Percentiles rank a stretch among this genome's conserved stretches.
phyloP scores from a whole-genome alignment of 1,284 basidiomycete genomes.

The Gomphus sp. region DNA sequence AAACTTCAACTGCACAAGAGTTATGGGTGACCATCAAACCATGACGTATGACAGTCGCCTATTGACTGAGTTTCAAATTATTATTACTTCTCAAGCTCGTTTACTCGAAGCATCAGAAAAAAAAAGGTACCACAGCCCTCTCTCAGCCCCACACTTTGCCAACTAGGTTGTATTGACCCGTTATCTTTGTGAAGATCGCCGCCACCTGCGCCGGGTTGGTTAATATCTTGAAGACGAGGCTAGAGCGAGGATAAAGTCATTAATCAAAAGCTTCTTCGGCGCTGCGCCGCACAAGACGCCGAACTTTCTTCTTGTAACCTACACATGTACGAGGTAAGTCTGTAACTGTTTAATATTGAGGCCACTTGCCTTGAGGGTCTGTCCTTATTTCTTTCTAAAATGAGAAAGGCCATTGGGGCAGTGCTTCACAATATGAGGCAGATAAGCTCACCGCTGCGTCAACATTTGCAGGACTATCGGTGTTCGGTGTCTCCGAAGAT shows the following conservation, averaged over 20 bases:
- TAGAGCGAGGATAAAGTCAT: neutral
- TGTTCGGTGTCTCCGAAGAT: constrained; percentile 87
- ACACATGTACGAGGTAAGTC: constrained; percentile 1
- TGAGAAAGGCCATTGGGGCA: neutral
- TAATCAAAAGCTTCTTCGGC: constrained; percentile 82
- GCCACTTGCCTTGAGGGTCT: constrained; percentile 50
- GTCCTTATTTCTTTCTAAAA: constrained; percentile 68
- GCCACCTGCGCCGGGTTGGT: neutral
- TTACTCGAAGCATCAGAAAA: neutral
- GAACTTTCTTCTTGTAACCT: constrained; percentile 91
- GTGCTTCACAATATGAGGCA: neutral
- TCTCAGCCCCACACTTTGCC: neutral
- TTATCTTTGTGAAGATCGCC: neutral
- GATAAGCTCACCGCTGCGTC: constrained; percentile 62
- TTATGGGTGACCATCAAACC: too few species aligned
- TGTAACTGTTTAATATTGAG: neutral
- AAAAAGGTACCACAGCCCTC: neutral
- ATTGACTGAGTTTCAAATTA: too few species aligned
- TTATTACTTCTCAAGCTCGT: too few species aligned
- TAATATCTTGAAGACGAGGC: neutral
- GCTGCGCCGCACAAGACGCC: constrained; percentile 72
- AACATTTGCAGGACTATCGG: constrained; percentile 95
- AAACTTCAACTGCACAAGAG: too few species aligned
- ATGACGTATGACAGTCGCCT: too few species aligned
- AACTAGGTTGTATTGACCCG: neutral